These are phyloP conservation scores for Plasmopara halstedii DNA, from an alignment of 352 stramenopile genomes.

Conservation along the genomic window DNA sequence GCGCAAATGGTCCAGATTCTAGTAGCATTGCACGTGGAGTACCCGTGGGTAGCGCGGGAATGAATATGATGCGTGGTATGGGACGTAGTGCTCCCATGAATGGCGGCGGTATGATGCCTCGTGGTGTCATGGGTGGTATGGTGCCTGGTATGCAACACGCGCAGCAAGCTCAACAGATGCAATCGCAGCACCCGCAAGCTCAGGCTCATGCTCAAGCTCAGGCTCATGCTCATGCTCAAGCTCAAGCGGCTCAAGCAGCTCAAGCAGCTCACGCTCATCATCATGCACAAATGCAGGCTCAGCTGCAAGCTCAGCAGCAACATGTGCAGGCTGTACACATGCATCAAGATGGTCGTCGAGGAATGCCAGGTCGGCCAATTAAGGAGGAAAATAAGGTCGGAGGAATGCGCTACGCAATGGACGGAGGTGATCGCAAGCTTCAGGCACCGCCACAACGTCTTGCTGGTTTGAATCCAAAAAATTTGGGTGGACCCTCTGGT, in stretches of 20 bases:
- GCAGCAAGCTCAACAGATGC: constrained; percentile 44
- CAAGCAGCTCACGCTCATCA: constrained; percentile 54
- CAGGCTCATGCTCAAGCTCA: constrained; percentile 51
- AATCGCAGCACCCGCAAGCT: constrained; percentile 46
- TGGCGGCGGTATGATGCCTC: constrained; percentile 53
- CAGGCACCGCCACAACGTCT: constrained; percentile 46
- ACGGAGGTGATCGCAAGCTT: constrained; percentile 55
- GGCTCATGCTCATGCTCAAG: constrained; percentile 49
- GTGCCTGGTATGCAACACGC: constrained; percentile 63
- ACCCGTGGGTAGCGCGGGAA: constrained; percentile 35
- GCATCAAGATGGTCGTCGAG: constrained; percentile 50
- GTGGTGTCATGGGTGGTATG: constrained; percentile 56
- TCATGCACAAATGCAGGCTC: constrained; percentile 45
- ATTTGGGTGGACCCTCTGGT: constrained; percentile 40
- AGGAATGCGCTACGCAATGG: constrained; percentile 55
- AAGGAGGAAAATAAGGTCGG: constrained; percentile 60
- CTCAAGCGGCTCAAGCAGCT: constrained; percentile 35
- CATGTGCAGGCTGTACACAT: constrained; percentile 54
- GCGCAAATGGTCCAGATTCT: constrained; percentile 32
- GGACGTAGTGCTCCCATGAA: constrained; percentile 46
- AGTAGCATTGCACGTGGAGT: constrained; percentile 39
- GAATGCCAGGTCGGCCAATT: constrained; percentile 53
- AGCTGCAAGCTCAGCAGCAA: constrained; percentile 62
- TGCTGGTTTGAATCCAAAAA: constrained; percentile 67
- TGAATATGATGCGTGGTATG: constrained; percentile 71